Evolutionary conservation across 768 basidiomycete species (phyloP), one percentile per base, ranked within the genome.

Genomic region (Saitozyma sp.): DNA sequence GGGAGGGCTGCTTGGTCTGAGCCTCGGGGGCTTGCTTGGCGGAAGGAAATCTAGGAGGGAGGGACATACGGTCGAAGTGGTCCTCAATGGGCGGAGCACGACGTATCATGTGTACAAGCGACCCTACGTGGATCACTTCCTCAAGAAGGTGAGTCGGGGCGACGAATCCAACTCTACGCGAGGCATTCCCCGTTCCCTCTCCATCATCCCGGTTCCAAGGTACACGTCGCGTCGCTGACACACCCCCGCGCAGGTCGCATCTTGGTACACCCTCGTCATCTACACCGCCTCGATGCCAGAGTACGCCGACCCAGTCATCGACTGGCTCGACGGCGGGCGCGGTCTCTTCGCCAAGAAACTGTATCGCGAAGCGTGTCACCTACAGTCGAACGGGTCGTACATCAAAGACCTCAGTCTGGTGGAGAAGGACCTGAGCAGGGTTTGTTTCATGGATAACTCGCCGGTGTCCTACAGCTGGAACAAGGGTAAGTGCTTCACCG

Each of bases 201-300:
- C 29, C 2, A 29, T 29, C 2, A 2, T 29, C 2, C 5, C 2
- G 29, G 29, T 29, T 5, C 2, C 29, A 29, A 29, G 29, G 29
- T 2, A 29, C 29, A 5, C 29, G 29, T 29, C 29, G 29, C 29
- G 29, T 29, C 29, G 29, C 29, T 29, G 29, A 29, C 29, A 29
- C 29, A 29, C 29, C 2, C 29, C 50, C 41, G 10, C 14, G 46
- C 70, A 98, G 94, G 95, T 97, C 46, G 94, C 96, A 39, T 84
- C 88, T 29, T 99, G 96, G 96, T 99, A 99, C 81, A 98, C 94
- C 1, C 85, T 99, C 63, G 93, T 99, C 57, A 92, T 99, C 66
- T 99, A 95, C 81, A 99, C 96, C 40, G 96, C 96, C 8, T 97
- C 95, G 9, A 92, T 99, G 91, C 90, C 93, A 75, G 96, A 99